phyloP scores from a whole-genome alignment of 2,329 filamentous ascomycete genomes.

The Beauveria medogensis region DNA sequence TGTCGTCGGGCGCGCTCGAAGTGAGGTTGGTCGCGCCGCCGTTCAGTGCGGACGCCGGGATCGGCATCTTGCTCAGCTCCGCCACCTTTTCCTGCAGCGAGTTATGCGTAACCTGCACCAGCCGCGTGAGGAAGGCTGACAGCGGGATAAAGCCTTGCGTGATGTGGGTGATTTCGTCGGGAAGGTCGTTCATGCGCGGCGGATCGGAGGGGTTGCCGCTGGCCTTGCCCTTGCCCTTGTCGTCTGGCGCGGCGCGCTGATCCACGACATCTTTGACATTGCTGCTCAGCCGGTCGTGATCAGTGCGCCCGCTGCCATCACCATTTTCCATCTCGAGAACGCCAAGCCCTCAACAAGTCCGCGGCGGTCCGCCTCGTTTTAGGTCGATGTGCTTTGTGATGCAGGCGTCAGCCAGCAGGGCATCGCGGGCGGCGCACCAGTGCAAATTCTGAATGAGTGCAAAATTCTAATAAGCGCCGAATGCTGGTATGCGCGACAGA shows the following conservation, averaged over 20 bases:
- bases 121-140: constrained; percentile 63
- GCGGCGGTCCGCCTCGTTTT: not conserved
- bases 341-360: constrained; percentile 38
- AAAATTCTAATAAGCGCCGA: not conserved
- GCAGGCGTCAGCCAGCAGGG: not conserved
- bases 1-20: constrained; percentile 40
- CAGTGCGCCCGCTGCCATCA: constrained; percentile 44
- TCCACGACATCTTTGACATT: constrained; percentile 34
- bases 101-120: constrained; percentile 78
- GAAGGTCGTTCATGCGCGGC: constrained; percentile 47
- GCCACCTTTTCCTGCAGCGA: constrained; percentile 62
- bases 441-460: not conserved
- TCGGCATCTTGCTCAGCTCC: constrained; percentile 60
- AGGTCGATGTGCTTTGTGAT: not conserved
- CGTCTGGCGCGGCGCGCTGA: constrained; percentile 23
- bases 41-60: constrained; percentile 43
- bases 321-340: constrained; percentile 48
- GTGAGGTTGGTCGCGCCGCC: constrained; percentile 37
- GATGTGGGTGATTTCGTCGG: constrained; percentile 61
- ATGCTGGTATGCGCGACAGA: not conserved
- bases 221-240: constrained; percentile 23
- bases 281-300: constrained; percentile 43
- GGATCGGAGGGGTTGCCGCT: constrained; percentile 19
- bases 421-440: not conserved
- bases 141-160: constrained; percentile 70